Evolutionary conservation across 257 asterid species (phyloP).

Genomic region (Forsythia viridissima): DNA sequence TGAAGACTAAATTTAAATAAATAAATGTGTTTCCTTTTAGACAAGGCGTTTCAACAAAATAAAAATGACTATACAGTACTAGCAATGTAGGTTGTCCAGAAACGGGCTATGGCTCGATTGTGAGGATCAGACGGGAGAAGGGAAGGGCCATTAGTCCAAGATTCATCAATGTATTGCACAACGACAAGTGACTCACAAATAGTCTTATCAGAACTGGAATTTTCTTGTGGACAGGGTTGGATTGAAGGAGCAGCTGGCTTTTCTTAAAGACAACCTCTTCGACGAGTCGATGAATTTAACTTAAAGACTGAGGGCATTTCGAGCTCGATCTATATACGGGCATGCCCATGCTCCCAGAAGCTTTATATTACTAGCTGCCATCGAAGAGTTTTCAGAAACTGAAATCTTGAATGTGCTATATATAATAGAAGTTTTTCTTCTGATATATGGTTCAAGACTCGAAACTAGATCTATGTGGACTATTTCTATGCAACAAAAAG

Average conservation of each 20-base stretch:
- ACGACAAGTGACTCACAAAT: slow-evolving; percentile 33
- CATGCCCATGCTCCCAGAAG: slow-evolving; percentile 21
- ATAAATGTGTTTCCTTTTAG: too few relatives aligned
- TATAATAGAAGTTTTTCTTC: neutral
- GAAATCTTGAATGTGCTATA: neutral
- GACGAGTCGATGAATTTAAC: slow-evolving; percentile 21
- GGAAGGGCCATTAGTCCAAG: slow-evolving; percentile 31
- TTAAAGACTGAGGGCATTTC: slow-evolving; percentile 35
- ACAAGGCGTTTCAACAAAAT: neutral
- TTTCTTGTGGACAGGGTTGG: slow-evolving; percentile 38
- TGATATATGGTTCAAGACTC: too few relatives aligned
- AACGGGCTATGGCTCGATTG: slow-evolving; percentile 36
- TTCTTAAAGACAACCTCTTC: slow-evolving; percentile 15
- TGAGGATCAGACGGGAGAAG: slow-evolving; percentile 36
- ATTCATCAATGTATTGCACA: slow-evolving; percentile 41
- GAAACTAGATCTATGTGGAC: neutral
- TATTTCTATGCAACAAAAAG: neutral
- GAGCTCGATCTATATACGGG: slow-evolving; percentile 25
- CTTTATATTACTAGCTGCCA: slow-evolving; percentile 17
- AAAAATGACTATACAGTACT: slow-evolving; percentile 8
- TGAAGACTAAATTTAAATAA: neutral
- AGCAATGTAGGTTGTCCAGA: slow-evolving; percentile 44
- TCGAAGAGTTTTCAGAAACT: neutral
- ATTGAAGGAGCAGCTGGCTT: slow-evolving; percentile 40
- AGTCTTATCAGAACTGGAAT: slow-evolving; percentile 29